A percentile compares a stretch with the other conserved stretches of the same genome.
These are phyloP conservation scores for Hypoxylon sp. DNA, from an alignment of 2,329 filamentous ascomycete genomes.

Conservation along the genomic window DNA sequence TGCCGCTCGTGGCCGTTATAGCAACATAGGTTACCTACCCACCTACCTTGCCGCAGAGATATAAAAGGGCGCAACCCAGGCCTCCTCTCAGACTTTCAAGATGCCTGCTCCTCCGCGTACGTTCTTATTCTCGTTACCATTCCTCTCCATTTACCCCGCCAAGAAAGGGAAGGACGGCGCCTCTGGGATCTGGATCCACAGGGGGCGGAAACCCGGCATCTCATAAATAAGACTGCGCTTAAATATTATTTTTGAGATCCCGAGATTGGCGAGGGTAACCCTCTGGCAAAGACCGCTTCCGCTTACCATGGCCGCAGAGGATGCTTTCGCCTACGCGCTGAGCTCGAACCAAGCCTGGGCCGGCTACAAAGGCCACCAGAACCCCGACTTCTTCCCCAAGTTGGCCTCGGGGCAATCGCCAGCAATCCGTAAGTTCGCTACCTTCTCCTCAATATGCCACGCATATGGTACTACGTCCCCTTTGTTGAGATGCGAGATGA, in stretches of 20 bases:
- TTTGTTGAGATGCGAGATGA: constrained; percentile 39
- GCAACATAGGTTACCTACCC: constrained; percentile 16
- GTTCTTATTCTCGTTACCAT: constrained; percentile 15
- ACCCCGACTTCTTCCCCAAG: constrained; percentile 78
- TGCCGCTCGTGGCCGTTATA: constrained; percentile 25
- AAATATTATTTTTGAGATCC: constrained; percentile 32
- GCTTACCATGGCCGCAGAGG: constrained; percentile 57
- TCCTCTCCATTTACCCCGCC: constrained; percentile 30
- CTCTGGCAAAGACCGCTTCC: constrained; percentile 29
- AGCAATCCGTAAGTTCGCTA: constrained; percentile 64
- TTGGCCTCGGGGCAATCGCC: constrained; percentile 76
- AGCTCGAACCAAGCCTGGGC: constrained; percentile 79
- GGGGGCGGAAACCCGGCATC: constrained; percentile 36
- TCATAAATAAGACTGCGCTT: constrained; percentile 33
- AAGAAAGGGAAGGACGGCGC: constrained; percentile 28
- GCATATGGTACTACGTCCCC: constrained; percentile 2
- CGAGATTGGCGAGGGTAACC: constrained; percentile 34
- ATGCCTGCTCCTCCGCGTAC: constrained; percentile 42
- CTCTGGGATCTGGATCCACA: constrained; percentile 38
- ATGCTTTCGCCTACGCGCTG: constrained; percentile 72
- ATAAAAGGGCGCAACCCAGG: constrained; percentile 32
- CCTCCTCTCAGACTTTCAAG: constrained; percentile 12
- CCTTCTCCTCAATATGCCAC: constrained; percentile 12
- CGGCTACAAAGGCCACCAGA: constrained; percentile 70
- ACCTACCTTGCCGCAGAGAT: background rate